phyloP scores from a whole-genome alignment of 805 yeast genomes.

The Saccharomycopsis fodiens region DNA sequence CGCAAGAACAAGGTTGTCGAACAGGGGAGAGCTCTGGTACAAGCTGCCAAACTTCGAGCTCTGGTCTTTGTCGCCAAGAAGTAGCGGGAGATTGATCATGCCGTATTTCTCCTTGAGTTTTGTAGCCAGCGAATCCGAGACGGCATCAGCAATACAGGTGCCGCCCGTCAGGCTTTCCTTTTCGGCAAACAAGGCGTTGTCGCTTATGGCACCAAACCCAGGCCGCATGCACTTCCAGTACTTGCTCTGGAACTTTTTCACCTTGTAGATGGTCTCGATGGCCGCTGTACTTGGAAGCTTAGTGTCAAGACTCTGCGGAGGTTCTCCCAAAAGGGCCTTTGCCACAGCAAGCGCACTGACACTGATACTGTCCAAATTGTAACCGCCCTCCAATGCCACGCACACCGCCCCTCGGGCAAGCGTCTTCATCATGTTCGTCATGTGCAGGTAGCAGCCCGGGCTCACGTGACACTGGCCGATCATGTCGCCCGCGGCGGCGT shows the following conservation, averaged over 20 bases:
- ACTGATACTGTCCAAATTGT: constrained; percentile 85
- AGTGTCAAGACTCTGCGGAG: constrained; percentile 72
- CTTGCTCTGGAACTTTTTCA: constrained; percentile 67
- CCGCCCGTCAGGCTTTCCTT: constrained; percentile 30
- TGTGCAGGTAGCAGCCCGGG: constrained; percentile 93
- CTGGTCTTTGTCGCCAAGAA: constrained; percentile 26
- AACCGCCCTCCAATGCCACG: constrained; percentile 94
- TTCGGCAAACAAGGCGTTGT: constrained; percentile 6
- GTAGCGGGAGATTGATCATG: constrained; percentile 64
- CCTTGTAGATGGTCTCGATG: constrained; percentile 73
- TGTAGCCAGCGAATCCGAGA: constrained; percentile 62
- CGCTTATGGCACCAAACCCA: constrained; percentile 34
- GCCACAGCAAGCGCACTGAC: constrained; percentile 88
- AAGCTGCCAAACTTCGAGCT: constrained; percentile 11
- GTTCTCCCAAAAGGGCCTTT: constrained; percentile 86
- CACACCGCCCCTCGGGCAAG: constrained; percentile 84
- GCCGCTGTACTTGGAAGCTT: constrained; percentile 69
- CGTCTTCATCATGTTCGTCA: constrained; percentile 87
- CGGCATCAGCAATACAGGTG: constrained; percentile 58
- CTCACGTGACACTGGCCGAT: constrained; percentile 95
- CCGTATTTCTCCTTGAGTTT: constrained; percentile 45
- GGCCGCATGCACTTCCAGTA: constrained; percentile 84
- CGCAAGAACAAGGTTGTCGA: constrained; percentile 62
- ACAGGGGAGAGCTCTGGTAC: constrained; percentile 35
- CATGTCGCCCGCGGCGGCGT: constrained; percentile 97